Evolutionary conservation across 805 yeast genomes (phyloP).

Genomic region (Torulaspora quercuum): DNA sequence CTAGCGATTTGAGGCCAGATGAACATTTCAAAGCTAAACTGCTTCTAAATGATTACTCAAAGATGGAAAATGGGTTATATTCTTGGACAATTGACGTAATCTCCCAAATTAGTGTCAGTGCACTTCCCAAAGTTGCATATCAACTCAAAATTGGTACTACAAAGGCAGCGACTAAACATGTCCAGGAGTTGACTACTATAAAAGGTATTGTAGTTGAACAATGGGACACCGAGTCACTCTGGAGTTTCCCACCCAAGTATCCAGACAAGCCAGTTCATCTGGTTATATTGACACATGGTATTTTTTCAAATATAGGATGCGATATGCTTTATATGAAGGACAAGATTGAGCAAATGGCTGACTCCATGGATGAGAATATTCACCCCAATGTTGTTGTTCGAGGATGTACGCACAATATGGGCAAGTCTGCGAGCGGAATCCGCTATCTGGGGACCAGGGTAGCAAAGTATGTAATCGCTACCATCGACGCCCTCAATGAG

Average conservation of each 20-base stretch:
- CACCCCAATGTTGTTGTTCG: conserved; percentile 65
- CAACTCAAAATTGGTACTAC: conserved; percentile 57
- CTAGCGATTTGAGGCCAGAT: conserved; percentile 64
- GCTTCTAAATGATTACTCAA: conserved; percentile 43
- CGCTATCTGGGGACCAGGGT: conserved; percentile 77
- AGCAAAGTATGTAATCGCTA: conserved; percentile 57
- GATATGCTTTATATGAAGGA: conserved; percentile 90
- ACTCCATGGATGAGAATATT: conserved; percentile 17
- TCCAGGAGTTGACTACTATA: conserved; percentile 10
- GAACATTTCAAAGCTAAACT: conserved; percentile 60
- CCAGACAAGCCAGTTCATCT: conserved; percentile 65
- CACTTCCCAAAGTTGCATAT: conserved; percentile 64
- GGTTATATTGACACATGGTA: conserved; percentile 85
- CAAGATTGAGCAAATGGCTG: conserved; percentile 50
- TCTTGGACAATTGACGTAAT: conserved; percentile 78
- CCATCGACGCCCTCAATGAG: conserved; percentile 46
- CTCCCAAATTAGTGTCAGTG: conserved; percentile 73
- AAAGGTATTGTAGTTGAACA: conserved; percentile 31
- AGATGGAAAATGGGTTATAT: conserved; percentile 39
- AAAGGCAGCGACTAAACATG: conserved; percentile 19
- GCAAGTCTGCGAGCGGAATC: conserved; percentile 86
- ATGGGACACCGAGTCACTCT: conserved; percentile 62
- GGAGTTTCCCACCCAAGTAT: conserved; percentile 64
- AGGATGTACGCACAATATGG: conserved; percentile 79
- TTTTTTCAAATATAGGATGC: conserved; percentile 84